Conservation (phyloP, 306 rosid genomes). For the Ammopiptanthus mongolicus region DNA sequence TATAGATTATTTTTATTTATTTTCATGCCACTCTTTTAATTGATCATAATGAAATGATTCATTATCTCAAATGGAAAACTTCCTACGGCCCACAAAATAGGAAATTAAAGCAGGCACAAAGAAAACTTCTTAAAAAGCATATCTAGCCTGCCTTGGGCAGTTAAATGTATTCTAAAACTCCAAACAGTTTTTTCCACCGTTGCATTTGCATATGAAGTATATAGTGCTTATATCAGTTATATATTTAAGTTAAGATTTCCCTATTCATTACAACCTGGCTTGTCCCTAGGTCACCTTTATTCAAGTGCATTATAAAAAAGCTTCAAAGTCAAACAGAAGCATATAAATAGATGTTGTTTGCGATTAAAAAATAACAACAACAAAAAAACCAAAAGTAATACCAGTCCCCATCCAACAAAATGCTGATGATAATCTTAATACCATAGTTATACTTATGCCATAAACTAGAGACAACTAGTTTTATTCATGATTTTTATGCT, state of each 20-base stretch:
- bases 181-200: neutral
- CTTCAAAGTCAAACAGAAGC: neutral
- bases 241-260: neutral
- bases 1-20: neutral
- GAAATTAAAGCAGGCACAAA: neutral
- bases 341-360: neutral
- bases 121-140: neutral
- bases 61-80: neutral
- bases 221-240: neutral
- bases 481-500: neutral
- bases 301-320: neutral
- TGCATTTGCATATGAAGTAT: neutral
- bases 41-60: neutral
- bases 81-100: too few relatives aligned
- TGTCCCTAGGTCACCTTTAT: neutral
- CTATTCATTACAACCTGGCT: neutral
- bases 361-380: neutral
- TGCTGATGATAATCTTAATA: too few relatives aligned
- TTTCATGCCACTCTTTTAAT: neutral
- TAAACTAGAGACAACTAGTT: neutral
- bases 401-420: neutral
- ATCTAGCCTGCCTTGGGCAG: neutral
- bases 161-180: neutral
- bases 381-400: neutral
- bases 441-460: neutral